These are phyloP conservation scores for Violaceomyces palustris DNA, from an alignment of 1,284 basidiomycete species.

Conservation along the genomic window DNA sequence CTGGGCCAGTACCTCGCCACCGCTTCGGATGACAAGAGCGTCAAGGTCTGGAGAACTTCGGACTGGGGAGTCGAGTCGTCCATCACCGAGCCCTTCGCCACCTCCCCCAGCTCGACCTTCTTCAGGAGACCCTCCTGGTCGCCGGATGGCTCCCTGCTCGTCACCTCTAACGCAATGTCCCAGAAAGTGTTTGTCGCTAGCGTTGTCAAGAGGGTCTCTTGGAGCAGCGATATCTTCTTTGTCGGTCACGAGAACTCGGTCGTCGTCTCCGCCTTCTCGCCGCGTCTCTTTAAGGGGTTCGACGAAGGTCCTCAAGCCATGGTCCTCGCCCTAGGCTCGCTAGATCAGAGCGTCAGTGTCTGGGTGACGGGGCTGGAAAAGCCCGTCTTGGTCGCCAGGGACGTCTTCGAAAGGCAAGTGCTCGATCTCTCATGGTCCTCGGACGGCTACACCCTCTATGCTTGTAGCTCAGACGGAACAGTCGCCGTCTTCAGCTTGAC, in stretches of 20 bases:
- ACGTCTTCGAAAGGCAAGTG: constrained; percentile 88
- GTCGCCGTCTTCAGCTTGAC: constrained; percentile 82
- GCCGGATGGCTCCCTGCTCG: constrained; percentile 94
- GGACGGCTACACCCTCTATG: constrained; percentile 86
- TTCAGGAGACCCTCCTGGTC: constrained; percentile 95
- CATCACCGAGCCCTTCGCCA: constrained; percentile 82
- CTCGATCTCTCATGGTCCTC: constrained; percentile 83
- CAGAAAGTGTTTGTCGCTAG: constrained; percentile 96
- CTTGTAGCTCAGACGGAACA: constrained; percentile 91
- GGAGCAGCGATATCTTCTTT: constrained; percentile 60
- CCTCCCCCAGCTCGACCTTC: constrained; percentile 91
- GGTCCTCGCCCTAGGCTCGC: constrained; percentile 42
- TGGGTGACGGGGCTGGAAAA: constrained; percentile 64
- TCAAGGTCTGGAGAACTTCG: constrained; percentile 91
- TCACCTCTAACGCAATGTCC: constrained; percentile 94
- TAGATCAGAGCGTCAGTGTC: constrained; percentile 26
- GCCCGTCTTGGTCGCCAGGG: constrained; percentile 84
- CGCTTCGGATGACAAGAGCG: constrained; percentile 88
- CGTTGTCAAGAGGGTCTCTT: constrained; percentile 75
- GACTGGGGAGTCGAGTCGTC: constrained; percentile 83
- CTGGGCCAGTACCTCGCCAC: constrained; percentile 77
- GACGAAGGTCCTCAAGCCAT: constrained; percentile 26
- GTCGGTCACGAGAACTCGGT: constrained; percentile 97
- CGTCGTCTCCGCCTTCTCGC: constrained; percentile 62
- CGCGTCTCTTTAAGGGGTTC: constrained; percentile 37